phyloP scores from a whole-genome alignment of 2,329 filamentous ascomycete genomes.

The Sporothrix curviconia region DNA sequence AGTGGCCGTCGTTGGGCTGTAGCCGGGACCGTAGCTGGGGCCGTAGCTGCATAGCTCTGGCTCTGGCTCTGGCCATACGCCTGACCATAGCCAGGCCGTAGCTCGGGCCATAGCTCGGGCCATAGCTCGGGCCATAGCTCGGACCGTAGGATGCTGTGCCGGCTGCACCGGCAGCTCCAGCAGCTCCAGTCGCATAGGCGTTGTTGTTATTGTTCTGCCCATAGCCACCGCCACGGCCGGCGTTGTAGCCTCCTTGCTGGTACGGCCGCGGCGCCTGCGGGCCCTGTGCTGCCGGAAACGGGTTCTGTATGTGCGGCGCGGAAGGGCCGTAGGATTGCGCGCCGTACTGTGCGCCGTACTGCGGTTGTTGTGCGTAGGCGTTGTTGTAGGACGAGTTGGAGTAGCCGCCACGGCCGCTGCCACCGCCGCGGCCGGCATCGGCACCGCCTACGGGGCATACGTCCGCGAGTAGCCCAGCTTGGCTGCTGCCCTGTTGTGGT shows the following conservation, averaged over 20 bases:
- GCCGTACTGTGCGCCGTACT: slow-evolving; percentile 1
- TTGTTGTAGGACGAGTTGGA: slow-evolving; percentile 16
- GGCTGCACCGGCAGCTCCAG: slow-evolving; percentile 27
- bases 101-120: neutral
- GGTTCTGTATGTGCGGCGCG: slow-evolving; percentile 65
- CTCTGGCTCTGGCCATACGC: no score
- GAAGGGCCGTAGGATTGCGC: slow-evolving; percentile 27
- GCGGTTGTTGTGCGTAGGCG: slow-evolving; percentile 19
- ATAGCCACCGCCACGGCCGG: slow-evolving; percentile 29
- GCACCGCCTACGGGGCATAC: slow-evolving; percentile 30
- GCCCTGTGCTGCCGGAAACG: slow-evolving; percentile 65
- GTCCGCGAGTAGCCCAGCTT: slow-evolving; percentile 25
- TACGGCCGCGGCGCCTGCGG: slow-evolving; percentile 17
- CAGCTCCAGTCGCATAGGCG: slow-evolving; percentile 58
- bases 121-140: slow-evolving; percentile 17
- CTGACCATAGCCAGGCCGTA: no score
- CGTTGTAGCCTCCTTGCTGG: slow-evolving; percentile 7
- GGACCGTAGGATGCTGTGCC: neutral
- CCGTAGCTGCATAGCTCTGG: no score
- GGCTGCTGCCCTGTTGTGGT: slow-evolving; percentile 20
- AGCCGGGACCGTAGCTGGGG: slow-evolving; percentile 19
- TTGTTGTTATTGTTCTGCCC: slow-evolving; percentile 73
- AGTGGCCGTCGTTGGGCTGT: slow-evolving; percentile 21
- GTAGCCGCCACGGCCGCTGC: slow-evolving; percentile 8
- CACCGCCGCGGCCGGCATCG: slow-evolving; percentile 19